Evolutionary conservation across 768 basidiomycete species (phyloP).

Genomic region (Leccinum pellstonianum): DNA sequence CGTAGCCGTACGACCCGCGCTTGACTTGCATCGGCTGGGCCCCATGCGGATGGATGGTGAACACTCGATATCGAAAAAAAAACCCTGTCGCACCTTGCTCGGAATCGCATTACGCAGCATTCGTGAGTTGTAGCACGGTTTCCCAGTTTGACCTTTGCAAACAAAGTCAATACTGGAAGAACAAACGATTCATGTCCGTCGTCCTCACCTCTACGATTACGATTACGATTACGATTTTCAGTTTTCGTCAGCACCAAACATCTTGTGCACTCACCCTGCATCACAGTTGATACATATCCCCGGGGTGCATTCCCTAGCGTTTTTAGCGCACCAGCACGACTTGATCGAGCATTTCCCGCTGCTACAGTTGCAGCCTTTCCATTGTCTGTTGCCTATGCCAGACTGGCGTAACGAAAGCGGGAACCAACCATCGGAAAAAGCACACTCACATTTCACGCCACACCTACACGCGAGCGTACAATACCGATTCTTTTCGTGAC

Average conservation of each 20-base stretch:
- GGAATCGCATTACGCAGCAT: conserved; percentile 22
- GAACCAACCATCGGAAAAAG: not conserved
- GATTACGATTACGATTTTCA: not conserved
- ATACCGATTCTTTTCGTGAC: conserved; percentile 37
- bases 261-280: conserved; percentile 35
- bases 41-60: not conserved
- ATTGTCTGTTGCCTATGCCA: conserved; percentile 17
- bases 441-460: conserved; percentile 37
- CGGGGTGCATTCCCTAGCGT: conserved; percentile 50
- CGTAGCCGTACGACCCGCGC: conserved; percentile 39
- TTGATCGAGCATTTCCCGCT: conserved; percentile 30
- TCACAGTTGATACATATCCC: conserved; percentile 47
- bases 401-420: not conserved
- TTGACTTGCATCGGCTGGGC: conserved; percentile 38
- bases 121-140: conserved; percentile 29
- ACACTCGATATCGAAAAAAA: not conserved
- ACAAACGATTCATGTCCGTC: too few species aligned
- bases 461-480: conserved; percentile 54
- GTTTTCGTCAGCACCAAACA: too few species aligned
- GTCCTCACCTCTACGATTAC: conserved; percentile 22
- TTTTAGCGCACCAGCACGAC: conserved; percentile 38
- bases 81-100: conserved; percentile 18
- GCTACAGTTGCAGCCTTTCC: conserved; percentile 12
- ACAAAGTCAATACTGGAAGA: not conserved
- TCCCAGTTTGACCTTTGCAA: conserved; percentile 18